Conservation (phyloP, 768 basidiomycete species). For the Rossbeevera mucosa region DNA sequence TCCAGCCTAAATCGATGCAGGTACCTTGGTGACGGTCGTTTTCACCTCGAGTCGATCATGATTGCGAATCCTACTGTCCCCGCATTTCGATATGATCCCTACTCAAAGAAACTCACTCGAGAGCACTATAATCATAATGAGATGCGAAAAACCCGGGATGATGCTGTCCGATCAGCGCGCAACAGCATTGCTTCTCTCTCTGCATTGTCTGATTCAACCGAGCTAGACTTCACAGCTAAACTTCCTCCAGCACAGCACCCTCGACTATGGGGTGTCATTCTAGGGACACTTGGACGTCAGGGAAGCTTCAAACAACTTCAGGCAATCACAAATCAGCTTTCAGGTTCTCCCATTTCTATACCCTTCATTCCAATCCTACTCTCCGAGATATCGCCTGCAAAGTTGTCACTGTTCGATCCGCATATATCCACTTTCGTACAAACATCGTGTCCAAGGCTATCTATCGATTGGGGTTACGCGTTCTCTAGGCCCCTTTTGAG, state of each 20-base stretch:
- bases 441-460: conserved; percentile 92
- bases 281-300: conserved; percentile 93
- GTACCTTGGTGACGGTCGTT: conserved; percentile 96
- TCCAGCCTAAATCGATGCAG: conserved; percentile 38
- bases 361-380: conserved; percentile 89
- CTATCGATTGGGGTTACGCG: conserved; percentile 99
- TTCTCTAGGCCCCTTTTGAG: conserved; percentile 85
- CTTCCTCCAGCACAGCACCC: conserved; percentile 11
- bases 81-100: conserved; percentile 97
- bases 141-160: conserved; percentile 72
- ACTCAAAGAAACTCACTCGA: conserved; percentile 92
- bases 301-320: conserved; percentile 88
- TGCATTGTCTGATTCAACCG: conserved; percentile 5
- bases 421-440: conserved; percentile 90
- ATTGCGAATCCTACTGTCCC: conserved; percentile 95
- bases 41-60: conserved; percentile 98
- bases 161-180: conserved; percentile 72
- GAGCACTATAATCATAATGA: conserved; percentile 87
- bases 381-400: conserved; percentile 95
- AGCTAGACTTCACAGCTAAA: conserved; percentile 16
- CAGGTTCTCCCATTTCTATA: conserved; percentile 48
- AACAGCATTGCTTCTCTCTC: conserved; percentile 48
- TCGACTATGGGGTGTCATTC: conserved; percentile 79
- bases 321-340: conserved; percentile 73
- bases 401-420: conserved; percentile 76